Conservation (phyloP, 164 flowering plant species). For the Taxillus chinensis region DNA sequence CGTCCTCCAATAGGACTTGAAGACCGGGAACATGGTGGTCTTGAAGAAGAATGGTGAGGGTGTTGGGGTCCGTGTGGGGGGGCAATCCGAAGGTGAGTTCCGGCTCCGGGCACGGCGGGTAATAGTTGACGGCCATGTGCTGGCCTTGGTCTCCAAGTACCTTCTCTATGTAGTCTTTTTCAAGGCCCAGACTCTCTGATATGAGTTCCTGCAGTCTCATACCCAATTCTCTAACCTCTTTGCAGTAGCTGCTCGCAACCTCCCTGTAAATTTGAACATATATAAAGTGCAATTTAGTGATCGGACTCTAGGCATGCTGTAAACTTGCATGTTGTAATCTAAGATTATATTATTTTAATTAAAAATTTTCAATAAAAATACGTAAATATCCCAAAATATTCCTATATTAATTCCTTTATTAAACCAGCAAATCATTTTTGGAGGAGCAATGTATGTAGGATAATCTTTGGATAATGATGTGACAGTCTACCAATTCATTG, state of each 20-base stretch:
- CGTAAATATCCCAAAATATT: too few species aligned
- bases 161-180: constrained; percentile 35
- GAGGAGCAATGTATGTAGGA: too few species aligned
- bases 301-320: too few species aligned
- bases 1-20: constrained; percentile 49
- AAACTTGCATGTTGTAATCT: too few species aligned
- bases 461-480: too few species aligned
- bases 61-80: constrained; percentile 75
- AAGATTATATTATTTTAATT: too few species aligned
- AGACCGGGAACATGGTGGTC: constrained; percentile 56
- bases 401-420: too few species aligned
- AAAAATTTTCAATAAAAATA: too few species aligned
- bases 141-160: constrained; percentile 72
- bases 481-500: too few species aligned
- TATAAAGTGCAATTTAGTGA: too few species aligned
- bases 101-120: constrained; percentile 80
- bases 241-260: constrained; percentile 41
- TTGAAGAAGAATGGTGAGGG: constrained; percentile 72
- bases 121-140: constrained; percentile 79
- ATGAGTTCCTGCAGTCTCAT: constrained; percentile 41
- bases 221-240: constrained; percentile 51
- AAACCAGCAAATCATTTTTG: too few species aligned
- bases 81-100: constrained; percentile 80
- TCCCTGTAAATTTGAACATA: constrained; percentile 27
- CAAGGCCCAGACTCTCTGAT: constrained; percentile 72